Conservation (phyloP, 2,329 filamentous ascomycete species). For the Penicillium sp. region DNA sequence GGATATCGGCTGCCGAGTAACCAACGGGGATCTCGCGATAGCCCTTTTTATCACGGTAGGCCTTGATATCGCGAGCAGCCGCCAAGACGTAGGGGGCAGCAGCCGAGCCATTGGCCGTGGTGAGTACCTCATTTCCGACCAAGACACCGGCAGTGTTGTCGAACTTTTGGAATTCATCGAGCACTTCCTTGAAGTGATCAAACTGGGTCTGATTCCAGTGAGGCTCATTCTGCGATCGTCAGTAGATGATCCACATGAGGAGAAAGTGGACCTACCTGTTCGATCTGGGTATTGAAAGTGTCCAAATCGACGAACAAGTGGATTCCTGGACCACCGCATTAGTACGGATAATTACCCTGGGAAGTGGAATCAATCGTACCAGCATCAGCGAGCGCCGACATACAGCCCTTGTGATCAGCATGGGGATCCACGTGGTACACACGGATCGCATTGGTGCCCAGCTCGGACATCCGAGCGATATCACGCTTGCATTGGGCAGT, state of each 20-base stretch:
- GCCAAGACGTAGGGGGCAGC: constrained; percentile 83
- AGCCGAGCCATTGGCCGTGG: constrained; percentile 48
- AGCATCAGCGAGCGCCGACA: constrained; percentile 73
- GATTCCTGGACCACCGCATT: constrained; percentile 38
- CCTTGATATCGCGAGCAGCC: constrained; percentile 76
- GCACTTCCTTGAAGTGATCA: constrained; percentile 65
- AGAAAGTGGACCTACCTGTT: constrained; percentile 31
- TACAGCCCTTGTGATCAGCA: constrained; percentile 72
- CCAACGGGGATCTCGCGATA: constrained; percentile 82
- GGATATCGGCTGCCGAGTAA: constrained; percentile 84
- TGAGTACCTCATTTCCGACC: constrained; percentile 80
- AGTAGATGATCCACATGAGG: constrained; percentile 2
- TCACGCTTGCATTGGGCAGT: constrained; percentile 74
- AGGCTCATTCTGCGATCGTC: constrained; percentile 50
- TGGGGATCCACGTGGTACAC: constrained; percentile 80
- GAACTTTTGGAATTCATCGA: constrained; percentile 74
- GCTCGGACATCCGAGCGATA: constrained; percentile 70
- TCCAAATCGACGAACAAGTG: constrained; percentile 81
- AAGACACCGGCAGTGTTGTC: constrained; percentile 82
- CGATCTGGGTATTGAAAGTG: constrained; percentile 47
- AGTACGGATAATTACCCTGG: not conserved
- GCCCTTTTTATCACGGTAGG: constrained; percentile 69
- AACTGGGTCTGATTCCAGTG: constrained; percentile 73
- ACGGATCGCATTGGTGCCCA: constrained; percentile 80
- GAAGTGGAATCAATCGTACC: constrained; percentile 49